phyloP scores from a whole-genome alignment of 495 filamentous ascomycete species.

The Amorphotheca resinae region DNA sequence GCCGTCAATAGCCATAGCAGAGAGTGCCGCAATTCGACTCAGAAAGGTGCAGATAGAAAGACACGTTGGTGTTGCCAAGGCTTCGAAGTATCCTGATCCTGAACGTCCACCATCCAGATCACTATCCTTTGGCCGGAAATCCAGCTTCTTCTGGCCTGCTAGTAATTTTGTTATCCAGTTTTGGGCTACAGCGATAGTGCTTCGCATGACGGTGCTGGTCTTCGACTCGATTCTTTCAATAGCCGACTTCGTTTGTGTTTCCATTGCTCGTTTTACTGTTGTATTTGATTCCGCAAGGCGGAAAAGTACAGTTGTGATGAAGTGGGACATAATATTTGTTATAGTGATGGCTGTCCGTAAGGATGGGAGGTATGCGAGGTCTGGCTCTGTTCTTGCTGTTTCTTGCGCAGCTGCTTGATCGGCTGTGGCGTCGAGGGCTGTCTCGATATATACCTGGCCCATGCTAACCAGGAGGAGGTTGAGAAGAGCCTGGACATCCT shows the following conservation, averaged over 20 bases:
- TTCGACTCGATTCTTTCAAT: conserved; percentile 78
- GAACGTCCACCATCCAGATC: conserved; percentile 40
- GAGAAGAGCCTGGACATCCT: conserved; percentile 80
- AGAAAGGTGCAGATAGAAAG: conserved; percentile 67
- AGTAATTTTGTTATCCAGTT: conserved; percentile 69
- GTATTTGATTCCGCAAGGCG: conserved; percentile 79
- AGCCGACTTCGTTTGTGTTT: conserved; percentile 61
- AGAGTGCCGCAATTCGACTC: conserved; percentile 44
- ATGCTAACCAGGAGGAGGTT: conserved; percentile 77
- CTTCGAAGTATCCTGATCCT: conserved; percentile 47
- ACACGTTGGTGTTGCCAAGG: conserved; percentile 79
- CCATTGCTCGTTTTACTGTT: conserved; percentile 80
- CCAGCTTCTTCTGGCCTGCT: conserved; percentile 71
- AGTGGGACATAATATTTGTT: conserved; percentile 83
- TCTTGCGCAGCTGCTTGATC: conserved; percentile 68
- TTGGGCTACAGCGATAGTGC: conserved; percentile 70
- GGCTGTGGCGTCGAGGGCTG: conserved; percentile 75
- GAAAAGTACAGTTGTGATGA: conserved; percentile 81
- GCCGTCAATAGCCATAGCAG: conserved; percentile 57
- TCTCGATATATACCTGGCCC: conserved; percentile 91
- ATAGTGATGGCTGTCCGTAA: conserved; percentile 76
- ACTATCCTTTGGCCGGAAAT: conserved; percentile 84
- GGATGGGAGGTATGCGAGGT: conserved; percentile 68
- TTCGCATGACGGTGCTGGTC: conserved; percentile 73
- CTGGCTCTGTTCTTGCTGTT: conserved; percentile 67